Evolutionary conservation across 2,329 filamentous ascomycete genomes (phyloP).

Genomic region (Chaetomium sp.): DNA sequence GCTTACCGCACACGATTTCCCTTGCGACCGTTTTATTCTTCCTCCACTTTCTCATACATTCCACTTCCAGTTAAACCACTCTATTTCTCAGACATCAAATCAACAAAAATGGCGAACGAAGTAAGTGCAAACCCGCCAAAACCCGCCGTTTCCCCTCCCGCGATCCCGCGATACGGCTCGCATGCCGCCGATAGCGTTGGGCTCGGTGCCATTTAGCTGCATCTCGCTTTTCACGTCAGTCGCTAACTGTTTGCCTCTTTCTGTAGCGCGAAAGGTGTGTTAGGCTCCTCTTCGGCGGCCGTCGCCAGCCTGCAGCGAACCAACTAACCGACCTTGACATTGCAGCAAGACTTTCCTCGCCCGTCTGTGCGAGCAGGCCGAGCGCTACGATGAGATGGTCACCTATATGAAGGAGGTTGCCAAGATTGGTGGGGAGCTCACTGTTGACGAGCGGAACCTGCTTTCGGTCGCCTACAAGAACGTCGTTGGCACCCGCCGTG

Average conservation of each 20-base stretch:
- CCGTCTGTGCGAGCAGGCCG: conserved; percentile 99
- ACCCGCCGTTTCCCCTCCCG: conserved; percentile 25
- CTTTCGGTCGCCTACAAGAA: conserved; percentile 99
- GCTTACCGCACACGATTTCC: conserved; percentile 19
- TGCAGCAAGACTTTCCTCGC: conserved; percentile 98
- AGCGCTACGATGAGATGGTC: conserved; percentile 99
- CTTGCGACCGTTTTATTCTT: conserved; percentile 13
- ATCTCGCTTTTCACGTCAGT: neutral
- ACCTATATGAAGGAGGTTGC: conserved; percentile 99
- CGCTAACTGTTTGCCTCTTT: conserved; percentile 33
- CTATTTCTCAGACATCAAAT: conserved; percentile 24
- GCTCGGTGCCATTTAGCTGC: neutral
- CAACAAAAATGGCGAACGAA: conserved; percentile 40
- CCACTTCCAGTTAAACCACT: conserved; percentile 15
- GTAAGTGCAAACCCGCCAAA: conserved; percentile 32
- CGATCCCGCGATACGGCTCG: conserved; percentile 20
- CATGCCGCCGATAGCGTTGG: conserved; percentile 15
- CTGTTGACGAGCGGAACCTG: conserved; percentile 97
- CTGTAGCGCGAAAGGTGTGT: conserved; percentile 41
- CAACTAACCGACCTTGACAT: conserved; percentile 32
- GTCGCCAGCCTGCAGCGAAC: conserved; percentile 18
- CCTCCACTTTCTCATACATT: conserved; percentile 17
- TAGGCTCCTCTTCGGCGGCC: conserved; percentile 1
- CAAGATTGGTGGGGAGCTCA: conserved; percentile 78
- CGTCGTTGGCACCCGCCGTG: conserved; percentile 95